phyloP scores from a whole-genome alignment of 306 rosid species.

The Oemleria cerasiformis region DNA sequence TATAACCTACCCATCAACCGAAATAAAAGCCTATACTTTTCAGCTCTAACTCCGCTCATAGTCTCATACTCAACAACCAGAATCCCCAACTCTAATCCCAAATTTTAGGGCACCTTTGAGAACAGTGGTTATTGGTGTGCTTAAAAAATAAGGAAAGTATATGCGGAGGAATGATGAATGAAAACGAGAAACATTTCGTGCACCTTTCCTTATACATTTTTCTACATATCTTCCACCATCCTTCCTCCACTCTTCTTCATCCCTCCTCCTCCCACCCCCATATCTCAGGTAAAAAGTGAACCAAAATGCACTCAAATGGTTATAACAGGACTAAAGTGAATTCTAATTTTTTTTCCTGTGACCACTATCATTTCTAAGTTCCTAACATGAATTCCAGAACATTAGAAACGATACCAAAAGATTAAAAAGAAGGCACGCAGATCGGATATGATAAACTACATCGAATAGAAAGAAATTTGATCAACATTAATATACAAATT shows the following conservation, averaged over 20 bases:
- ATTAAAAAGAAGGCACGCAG: not conserved
- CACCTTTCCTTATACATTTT: no score
- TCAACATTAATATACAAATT: not conserved
- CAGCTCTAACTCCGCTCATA: no score
- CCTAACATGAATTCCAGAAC: not conserved
- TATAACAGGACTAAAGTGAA: not conserved
- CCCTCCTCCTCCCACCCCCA: no score
- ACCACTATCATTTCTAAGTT: not conserved
- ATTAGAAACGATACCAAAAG: not conserved
- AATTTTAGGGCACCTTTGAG: no score
- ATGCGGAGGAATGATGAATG: no score
- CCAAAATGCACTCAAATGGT: no score
- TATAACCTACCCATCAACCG: not conserved
- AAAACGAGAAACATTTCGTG: no score
- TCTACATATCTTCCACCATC: no score
- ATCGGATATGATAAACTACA: slow-evolving; percentile 8
- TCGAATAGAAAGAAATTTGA: slow-evolving; percentile 6
- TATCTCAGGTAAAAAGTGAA: no score
- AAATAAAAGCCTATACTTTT: not conserved
- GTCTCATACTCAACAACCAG: not conserved
- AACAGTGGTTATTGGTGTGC: no score
- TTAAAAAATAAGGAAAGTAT: no score
- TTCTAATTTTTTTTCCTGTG: not conserved
- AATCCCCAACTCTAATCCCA: not conserved
- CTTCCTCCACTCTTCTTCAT: no score